Evolutionary conservation across 768 basidiomycete species (phyloP), one percentile per base, ranked within the genome.

Genomic region (Solioccasus polychromus): DNA sequence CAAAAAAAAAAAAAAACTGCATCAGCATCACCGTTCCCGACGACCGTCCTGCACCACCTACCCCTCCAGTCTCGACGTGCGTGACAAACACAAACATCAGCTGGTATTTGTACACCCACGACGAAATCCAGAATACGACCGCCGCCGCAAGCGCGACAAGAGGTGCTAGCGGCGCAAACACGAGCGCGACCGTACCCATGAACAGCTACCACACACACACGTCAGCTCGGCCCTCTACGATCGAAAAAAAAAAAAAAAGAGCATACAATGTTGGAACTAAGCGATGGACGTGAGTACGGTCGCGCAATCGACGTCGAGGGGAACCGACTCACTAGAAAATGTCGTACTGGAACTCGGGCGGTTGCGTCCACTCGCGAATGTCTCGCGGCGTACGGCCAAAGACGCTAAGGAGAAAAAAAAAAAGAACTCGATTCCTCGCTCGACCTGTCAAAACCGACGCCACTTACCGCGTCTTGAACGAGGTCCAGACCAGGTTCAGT

Each of bases 121-220:
- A 87, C 50, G 80, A 80, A 58, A 86, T 71, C 89, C 92, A 97
- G 64, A 93, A 88, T 18, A 96, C 91, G 25, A 86, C 62, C 3
- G 85, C 84, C 11, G 83, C 91, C 15, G 88, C 89, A 22, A 93
- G 74, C 8, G 77, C 78, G 14, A 99, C 93, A 24, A 98, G 69
- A 1, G 96, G 96, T 0, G 95, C 94, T 6, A 99, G 71, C 12
- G 95, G 95, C 0, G 95, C 92, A 59, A 98, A 98, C 15, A 96
- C 85, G 39, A 99, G 68, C 0, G 84, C 94, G 37, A 99, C 91
- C n/a, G 89, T 78, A n/a, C 73, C 87, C 84, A 92, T 90, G 69
- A 93, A 92, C 31, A 92, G 69, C 83, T 86, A 53, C 24, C 18
- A 36, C 17, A 22, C 10, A 43, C 18, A 34, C 42, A 29, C 24